Conservation (phyloP, 2,329 filamentous ascomycete species). For the Nothomitra cinnamomea region DNA sequence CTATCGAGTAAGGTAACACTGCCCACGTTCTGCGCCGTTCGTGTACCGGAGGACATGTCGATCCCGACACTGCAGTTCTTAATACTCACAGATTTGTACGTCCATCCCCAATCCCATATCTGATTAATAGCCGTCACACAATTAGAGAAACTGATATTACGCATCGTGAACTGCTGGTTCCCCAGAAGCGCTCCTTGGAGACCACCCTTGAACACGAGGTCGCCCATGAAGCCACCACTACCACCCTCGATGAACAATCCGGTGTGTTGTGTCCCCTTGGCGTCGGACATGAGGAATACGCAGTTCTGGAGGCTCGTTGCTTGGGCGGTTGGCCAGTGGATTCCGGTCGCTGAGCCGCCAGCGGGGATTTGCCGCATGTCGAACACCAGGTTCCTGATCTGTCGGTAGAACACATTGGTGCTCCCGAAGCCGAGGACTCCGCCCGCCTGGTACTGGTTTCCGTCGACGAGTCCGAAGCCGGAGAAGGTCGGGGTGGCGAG, state of each 20-base stretch:
- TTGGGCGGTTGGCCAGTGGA: slow-evolving; percentile 30
- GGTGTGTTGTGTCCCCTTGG: slow-evolving; percentile 28
- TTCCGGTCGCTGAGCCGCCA: slow-evolving; percentile 26
- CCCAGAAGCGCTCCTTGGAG: slow-evolving; percentile 24
- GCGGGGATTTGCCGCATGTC: slow-evolving; percentile 35
- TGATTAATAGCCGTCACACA: slow-evolving; percentile 36
- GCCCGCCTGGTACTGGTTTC: slow-evolving; percentile 30
- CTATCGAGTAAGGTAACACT: slow-evolving; percentile 41
- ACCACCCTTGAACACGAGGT: slow-evolving; percentile 28
- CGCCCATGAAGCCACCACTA: slow-evolving; percentile 27
- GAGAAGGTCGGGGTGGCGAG: slow-evolving; percentile 35
- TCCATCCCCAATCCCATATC: slow-evolving; percentile 44
- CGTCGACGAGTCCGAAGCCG: slow-evolving; percentile 41
- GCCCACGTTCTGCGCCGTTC: slow-evolving; percentile 29
- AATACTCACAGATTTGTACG: slow-evolving; percentile 32
- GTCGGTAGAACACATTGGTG: slow-evolving; percentile 31
- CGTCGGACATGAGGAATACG: slow-evolving; percentile 26
- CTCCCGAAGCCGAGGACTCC: slow-evolving; percentile 11
- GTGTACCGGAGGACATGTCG: slow-evolving; percentile 28
- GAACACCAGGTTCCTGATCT: slow-evolving; percentile 39
- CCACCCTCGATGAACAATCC: slow-evolving; percentile 26
- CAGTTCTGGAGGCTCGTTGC: slow-evolving; percentile 28
- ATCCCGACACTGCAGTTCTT: slow-evolving; percentile 36
- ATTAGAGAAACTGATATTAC: slow-evolving; percentile 35
- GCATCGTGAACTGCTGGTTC: slow-evolving; percentile 38